Base-by-base conservation (phyloP, 768 basidiomycete species). In the Gloeophyllum trabeum region DNA sequence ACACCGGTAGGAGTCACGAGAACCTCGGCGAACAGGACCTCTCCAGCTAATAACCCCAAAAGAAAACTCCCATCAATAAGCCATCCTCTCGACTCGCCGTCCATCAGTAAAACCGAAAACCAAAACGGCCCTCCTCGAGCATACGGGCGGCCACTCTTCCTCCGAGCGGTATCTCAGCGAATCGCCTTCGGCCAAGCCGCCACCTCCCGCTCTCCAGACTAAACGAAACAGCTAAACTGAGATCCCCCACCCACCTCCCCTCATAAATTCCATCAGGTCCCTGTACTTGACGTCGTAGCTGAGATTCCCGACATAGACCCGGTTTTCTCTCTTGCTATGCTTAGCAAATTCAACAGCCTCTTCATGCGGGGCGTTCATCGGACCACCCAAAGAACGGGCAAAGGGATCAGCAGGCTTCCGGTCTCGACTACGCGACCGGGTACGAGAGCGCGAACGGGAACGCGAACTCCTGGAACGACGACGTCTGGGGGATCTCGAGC, bases 1-100 rank as follows among this genome's bases (percentile, higher is more conserved):
- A 94, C 78, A 23, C 94, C 94, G 18, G 87, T 93, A 13, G 94
- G 94, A 4, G 96, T 96, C 53, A 92, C 71, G 57, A 99, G 79
- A 54, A 99, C 91, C 81, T 99, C 94, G 76, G 94, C 88, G 79
- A 99, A 99, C 64, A 94, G 82, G 60, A 97, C 93, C 74, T 93
- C 92, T 75, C 94, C 94, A 80, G 90, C 94, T 94, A 81, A 77
- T 75, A 73, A 79, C 69, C 80, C 79, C 78, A 71, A 80, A 79
- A 71, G 76, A 85, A 82, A 87, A 75, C 80, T 81, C 81, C 83
- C 81, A 85, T 87, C 81, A 88, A 88, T 85, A 48, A 62, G 55
- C 58, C 56, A 81, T 84, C 82, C 81, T 82, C 80, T 75, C 28
- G 38, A 43, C 34, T 42, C 41, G 12, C 6, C 41, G 32, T 14